These are phyloP conservation scores for Trametes cubensis DNA, from an alignment of 768 basidiomycete species.

Conservation along the genomic window DNA sequence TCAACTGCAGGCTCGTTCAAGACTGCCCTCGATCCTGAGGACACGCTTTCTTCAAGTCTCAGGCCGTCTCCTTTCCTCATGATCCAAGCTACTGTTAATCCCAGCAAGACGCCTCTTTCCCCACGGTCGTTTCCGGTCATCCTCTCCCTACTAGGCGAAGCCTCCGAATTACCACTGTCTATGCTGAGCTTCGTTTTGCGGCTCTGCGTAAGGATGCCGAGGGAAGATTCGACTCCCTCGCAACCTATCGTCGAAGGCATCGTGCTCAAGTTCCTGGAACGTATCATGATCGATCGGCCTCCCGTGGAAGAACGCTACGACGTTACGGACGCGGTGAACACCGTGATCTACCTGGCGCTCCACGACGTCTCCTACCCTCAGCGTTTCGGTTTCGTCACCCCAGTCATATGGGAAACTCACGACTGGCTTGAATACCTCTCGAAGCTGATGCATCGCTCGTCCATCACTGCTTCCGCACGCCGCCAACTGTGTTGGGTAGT, in stretches of 20 bases:
- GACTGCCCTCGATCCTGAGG: background rate
- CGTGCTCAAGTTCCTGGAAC: background rate
- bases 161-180: background rate
- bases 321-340: background rate
- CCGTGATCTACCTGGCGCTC: slow-evolving; percentile 1
- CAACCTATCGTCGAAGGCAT: background rate
- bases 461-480: background rate
- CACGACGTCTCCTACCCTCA: background rate
- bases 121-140: background rate
- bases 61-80: background rate
- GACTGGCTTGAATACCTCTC: background rate
- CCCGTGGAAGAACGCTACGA: background rate
- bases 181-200: background rate
- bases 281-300: background rate
- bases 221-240: background rate
- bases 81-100: background rate
- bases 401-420: background rate
- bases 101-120: background rate
- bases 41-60: background rate
- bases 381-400: background rate
- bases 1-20: background rate
- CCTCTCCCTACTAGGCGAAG: background rate
- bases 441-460: background rate
- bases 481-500: slow-evolving; percentile 3
- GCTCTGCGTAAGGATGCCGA: background rate